These are phyloP conservation scores for Penicillium sp. DNA, from an alignment of 2,329 filamentous ascomycete genomes.

Conservation along the genomic window DNA sequence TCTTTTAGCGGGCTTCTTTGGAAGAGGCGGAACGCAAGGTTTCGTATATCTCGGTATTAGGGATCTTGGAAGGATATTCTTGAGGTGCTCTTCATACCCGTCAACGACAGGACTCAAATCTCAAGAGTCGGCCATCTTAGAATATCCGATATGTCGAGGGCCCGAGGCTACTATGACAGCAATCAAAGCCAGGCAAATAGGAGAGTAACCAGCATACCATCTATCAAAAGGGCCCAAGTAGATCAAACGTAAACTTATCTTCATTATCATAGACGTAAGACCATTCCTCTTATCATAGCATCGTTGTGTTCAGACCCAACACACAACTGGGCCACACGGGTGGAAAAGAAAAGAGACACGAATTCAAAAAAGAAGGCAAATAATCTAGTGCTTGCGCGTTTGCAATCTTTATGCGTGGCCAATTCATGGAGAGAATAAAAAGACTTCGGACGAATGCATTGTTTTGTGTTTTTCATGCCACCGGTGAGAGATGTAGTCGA, in stretches of 20 bases:
- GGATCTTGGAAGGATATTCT: neutral
- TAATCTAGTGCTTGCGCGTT: slow-evolving; percentile 10
- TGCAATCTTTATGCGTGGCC: slow-evolving; percentile 7
- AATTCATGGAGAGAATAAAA: slow-evolving; percentile 4
- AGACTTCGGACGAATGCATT: slow-evolving; percentile 8
- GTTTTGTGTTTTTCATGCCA: slow-evolving; percentile 15
- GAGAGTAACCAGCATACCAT: neutral
- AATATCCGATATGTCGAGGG: neutral
- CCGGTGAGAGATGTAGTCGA: slow-evolving; percentile 18
- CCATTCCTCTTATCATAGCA: slow-evolving; percentile 27
- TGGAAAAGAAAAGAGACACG: slow-evolving; percentile 10
- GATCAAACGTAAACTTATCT: slow-evolving; percentile 18
- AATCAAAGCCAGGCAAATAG: neutral
- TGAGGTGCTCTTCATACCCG: neutral
- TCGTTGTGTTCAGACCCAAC: slow-evolving; percentile 17
- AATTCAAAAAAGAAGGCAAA: slow-evolving; percentile 5
- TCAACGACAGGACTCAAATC: neutral
- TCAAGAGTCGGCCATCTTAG: neutral
- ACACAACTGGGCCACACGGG: slow-evolving; percentile 6
- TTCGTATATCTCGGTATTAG: neutral
- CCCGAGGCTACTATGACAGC: neutral
- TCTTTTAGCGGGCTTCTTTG: neutral
- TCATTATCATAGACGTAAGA: slow-evolving; percentile 28
- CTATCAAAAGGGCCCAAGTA: neutral
- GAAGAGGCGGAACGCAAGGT: neutral